A percentile compares a stretch with the other conserved stretches of the same genome.
Evolutionary conservation across 1,284 basidiomycete species (phyloP).

Genomic region (Ceratobasidium sp.): DNA sequence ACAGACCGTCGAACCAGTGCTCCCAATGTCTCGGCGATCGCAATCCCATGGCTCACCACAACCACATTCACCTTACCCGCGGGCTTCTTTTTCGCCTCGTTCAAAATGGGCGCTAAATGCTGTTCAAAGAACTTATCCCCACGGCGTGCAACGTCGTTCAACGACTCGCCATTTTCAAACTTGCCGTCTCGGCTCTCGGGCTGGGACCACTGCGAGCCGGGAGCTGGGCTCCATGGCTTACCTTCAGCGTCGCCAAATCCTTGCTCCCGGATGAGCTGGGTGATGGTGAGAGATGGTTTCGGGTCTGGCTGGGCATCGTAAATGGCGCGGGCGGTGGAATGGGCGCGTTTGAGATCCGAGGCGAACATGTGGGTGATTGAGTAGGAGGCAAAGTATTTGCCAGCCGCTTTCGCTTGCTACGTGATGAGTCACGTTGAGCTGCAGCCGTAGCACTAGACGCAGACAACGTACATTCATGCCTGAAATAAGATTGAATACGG

Average conservation of each 20-base stretch:
- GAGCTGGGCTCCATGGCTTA: conserved; percentile 63
- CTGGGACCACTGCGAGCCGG: conserved; percentile 49
- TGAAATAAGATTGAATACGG: conserved; percentile 52
- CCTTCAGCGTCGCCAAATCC: conserved; percentile 81
- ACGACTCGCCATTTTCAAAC: conserved; percentile 79
- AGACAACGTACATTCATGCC: conserved; percentile 71
- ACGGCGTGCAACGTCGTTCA: conserved; percentile 72
- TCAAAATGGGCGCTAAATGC: conserved; percentile 69
- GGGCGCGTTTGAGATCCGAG: conserved; percentile 82
- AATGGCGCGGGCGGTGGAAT: conserved; percentile 74
- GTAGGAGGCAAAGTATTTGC: conserved; percentile 65
- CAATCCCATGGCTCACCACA: conserved; percentile 83
- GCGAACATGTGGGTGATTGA: conserved; percentile 77
- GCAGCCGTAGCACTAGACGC: background rate
- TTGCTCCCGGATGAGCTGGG: conserved; percentile 56
- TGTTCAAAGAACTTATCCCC: conserved; percentile 69
- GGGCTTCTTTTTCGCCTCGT: conserved; percentile 48
- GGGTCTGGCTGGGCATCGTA: conserved; percentile 63
- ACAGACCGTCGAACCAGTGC: conserved; percentile 45
- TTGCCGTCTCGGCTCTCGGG: conserved; percentile 59
- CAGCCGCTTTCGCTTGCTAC: conserved; percentile 86
- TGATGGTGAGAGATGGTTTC: conserved; percentile 65
- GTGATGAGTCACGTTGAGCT: background rate
- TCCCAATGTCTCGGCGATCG: conserved; percentile 66
- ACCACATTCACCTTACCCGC: conserved; percentile 65